These are phyloP conservation scores for Echites panduratus DNA, from an alignment of 257 asterid species.

Conservation along the genomic window DNA sequence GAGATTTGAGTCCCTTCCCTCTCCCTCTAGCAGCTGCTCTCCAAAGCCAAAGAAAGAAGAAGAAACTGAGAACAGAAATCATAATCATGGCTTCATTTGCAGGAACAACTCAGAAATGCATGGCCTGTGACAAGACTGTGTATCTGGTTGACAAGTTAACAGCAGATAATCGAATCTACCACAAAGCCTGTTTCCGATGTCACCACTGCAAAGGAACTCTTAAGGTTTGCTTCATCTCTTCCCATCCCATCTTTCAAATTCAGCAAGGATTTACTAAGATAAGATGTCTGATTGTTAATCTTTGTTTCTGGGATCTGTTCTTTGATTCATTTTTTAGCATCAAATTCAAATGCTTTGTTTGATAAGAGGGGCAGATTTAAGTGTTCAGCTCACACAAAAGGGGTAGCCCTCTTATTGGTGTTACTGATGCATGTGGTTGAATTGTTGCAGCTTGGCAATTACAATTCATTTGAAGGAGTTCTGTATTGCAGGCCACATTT, in stretches of 20 bases:
- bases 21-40: slow-evolving; percentile 1
- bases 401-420: slow-evolving; percentile 1
- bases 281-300: not conserved
- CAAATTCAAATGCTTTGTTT: not conserved
- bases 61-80: not conserved
- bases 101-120: slow-evolving; percentile 97
- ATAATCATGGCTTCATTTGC: slow-evolving; percentile 73
- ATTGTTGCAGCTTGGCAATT: slow-evolving; percentile 64
- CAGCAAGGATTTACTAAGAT: not conserved
- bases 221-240: slow-evolving; percentile 38
- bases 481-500: slow-evolving; percentile 98
- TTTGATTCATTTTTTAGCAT: not conserved
- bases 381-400: not conserved
- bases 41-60: slow-evolving; percentile 5
- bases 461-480: slow-evolving; percentile 97
- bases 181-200: slow-evolving; percentile 95
- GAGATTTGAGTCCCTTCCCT: slow-evolving; percentile 6
- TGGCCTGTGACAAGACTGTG: slow-evolving; percentile 91
- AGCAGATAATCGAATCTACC: slow-evolving; percentile 83
- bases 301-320: not conserved
- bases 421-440: not conserved
- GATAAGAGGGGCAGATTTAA: not conserved
- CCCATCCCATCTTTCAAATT: not conserved
- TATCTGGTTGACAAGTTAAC: slow-evolving; percentile 86
- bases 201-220: slow-evolving; percentile 97